Evolutionary conservation across 495 filamentous ascomycete genomes (phyloP), one percentile per base, ranked within the genome.

Genomic region (Penicillium atrosanguineum): DNA sequence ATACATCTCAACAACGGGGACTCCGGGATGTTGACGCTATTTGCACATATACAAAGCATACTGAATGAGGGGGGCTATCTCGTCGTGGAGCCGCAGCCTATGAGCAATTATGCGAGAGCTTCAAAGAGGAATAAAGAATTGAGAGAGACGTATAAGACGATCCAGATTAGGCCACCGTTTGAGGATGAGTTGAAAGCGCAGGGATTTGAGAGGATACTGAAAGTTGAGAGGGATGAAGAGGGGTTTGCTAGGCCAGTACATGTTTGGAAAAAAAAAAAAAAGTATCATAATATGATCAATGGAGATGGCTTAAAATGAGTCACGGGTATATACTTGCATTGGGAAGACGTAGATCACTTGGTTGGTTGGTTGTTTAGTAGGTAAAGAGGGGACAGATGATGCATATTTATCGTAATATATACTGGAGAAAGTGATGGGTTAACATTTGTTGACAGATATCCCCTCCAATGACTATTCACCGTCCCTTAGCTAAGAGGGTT

Each of bases 91-190:
- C 63, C 63, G 46, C 63, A 65, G 48, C 63, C 63, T 54, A 65
- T 65, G 60, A 65, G 60, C 60, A 65, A 65, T 63, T 65, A 63
- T 61, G 56, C 60, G 34, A 65, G 54, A 48, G 63, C 63, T 54
- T 60, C 60, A 15, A 65, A 62, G 49, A 65, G 40, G 39, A 65
- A 65, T 53, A 65, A 65, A 56, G 63, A 65, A 42, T 61, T 65
- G 53, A 60, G 63, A 61, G 60, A 65, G 51, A 61, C 29, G 38
- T 65, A 65, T 61, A 65, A 63, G 49, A 61, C 57, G 16, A 63
- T 65, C 1, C 53, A 63, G 40, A 65, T 65, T 28, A 50, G 36
- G 34, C 63, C 63, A 19, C 60, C 63, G 28, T 65, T 65, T 54
- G 57, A 63, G 14, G 19, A 55, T 46, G 63, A 65, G 46, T 52